A percentile compares a stretch with the other conserved stretches of the same genome.
phyloP scores from a whole-genome alignment of 2,329 filamentous ascomycete species.

The Alternaria infectoria region DNA sequence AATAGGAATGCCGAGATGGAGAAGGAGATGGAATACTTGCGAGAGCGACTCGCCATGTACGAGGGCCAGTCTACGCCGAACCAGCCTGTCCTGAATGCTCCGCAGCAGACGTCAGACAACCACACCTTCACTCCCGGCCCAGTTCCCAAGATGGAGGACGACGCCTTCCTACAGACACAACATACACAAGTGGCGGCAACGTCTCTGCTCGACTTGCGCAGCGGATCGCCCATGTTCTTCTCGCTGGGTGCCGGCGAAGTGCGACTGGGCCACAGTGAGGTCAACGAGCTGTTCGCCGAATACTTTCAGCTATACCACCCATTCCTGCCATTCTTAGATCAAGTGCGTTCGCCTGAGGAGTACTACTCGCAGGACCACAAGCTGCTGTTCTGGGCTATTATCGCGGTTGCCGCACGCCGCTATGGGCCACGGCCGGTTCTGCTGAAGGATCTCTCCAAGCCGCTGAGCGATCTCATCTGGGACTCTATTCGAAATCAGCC shows the following conservation, averaged over 20 bases:
- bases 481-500: slow-evolving; percentile 78
- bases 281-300: slow-evolving; percentile 69
- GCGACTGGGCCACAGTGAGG: slow-evolving; percentile 50
- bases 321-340: slow-evolving; percentile 77
- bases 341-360: slow-evolving; percentile 68
- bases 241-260: slow-evolving; percentile 61
- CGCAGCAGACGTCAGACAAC: slow-evolving; percentile 28
- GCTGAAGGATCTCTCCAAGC: slow-evolving; percentile 69
- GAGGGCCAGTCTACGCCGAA: slow-evolving; percentile 57
- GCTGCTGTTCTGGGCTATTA: slow-evolving; percentile 84
- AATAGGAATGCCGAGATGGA: slow-evolving; percentile 87
- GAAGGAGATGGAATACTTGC: slow-evolving; percentile 71
- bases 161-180: slow-evolving; percentile 45
- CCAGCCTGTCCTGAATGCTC: slow-evolving; percentile 36
- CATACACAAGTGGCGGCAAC: slow-evolving; percentile 48
- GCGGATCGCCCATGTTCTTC: slow-evolving; percentile 63
- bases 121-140: slow-evolving; percentile 29
- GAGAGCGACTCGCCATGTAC: slow-evolving; percentile 65
- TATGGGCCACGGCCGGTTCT: slow-evolving; percentile 69
- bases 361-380: slow-evolving; percentile 78
- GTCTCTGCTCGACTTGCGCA: slow-evolving; percentile 50
- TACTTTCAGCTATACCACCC: slow-evolving; percentile 80
- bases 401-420: slow-evolving; percentile 75
- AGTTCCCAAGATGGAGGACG: slow-evolving; percentile 38
- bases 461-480: slow-evolving; percentile 75